Evolutionary conservation across 805 yeast species (phyloP), one percentile per base, ranked within the genome.

Genomic region (Cephaloascus fragrans): DNA sequence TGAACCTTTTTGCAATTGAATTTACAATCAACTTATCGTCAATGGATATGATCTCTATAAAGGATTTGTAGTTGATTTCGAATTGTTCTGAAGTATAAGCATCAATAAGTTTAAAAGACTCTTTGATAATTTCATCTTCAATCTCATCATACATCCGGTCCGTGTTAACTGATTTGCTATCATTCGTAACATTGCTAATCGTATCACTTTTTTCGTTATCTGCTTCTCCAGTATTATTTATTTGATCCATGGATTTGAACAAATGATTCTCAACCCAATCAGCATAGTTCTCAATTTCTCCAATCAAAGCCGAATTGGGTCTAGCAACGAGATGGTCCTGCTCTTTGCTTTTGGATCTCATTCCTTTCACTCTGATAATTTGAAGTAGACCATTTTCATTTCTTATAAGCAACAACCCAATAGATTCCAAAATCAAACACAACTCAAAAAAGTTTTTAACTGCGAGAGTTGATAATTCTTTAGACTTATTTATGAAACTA

Each of bases 311-410:
- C 1, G 67, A 59, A 35, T 59, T 51, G 19, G 71, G 73, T 29
- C 57, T 52, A 2, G 59, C 53, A 2, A 55, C 43, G 15, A 58
- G 58, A 32, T 66, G 62, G 23, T 52, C 57, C 32, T 59, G 59
- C 9, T 53, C 61, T 9, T 59, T 64, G 32, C 61, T 55, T 39
- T 67, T 72, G 37, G 73, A 70, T 44, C 78, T 66, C 44, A 84
- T 61, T 0, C 96, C 96, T 52, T 84, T 84, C 3, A 87, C 96
- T 43, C 97, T 69, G 36, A 77, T 77, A 20, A 84, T 75, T 37
- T 69, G 69, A 34, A 69, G 62, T 8, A 57, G 62, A 15, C 65
- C 60, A 14, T 39, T 41, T 9, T 56, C 56, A 32, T 69, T 71
- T 37, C 67, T 67, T 2, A 73, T 65, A 36, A 84, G 67, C 29